Evolutionary conservation across 2,329 filamentous ascomycete species (phyloP).

Genomic region (Ophiocordyceps polyrhachis-furcata): DNA sequence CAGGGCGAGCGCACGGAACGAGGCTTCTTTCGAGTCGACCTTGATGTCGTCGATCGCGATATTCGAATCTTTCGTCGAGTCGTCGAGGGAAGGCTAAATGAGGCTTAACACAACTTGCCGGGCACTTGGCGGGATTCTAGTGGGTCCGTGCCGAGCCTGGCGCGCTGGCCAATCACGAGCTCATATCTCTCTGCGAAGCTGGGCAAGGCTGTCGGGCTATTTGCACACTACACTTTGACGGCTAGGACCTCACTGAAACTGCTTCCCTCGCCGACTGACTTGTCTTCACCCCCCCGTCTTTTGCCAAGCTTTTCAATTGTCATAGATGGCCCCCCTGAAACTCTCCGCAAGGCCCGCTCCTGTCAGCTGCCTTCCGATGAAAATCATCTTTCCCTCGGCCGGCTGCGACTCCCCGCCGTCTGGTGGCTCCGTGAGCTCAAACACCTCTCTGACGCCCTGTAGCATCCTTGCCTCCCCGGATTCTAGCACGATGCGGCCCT

Average conservation of each 20-base stretch:
- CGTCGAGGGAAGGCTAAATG: constrained; percentile 10
- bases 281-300: neutral
- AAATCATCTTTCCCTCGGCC: constrained; percentile 36
- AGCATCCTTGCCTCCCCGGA: constrained; percentile 56
- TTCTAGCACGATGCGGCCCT: constrained; percentile 53
- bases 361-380: constrained; percentile 40
- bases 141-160: constrained; percentile 18
- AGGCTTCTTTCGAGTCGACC: neutral
- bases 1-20: neutral
- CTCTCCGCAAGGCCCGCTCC: constrained; percentile 32
- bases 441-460: constrained; percentile 84
- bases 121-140: constrained; percentile 17
- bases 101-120: constrained; percentile 7
- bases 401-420: constrained; percentile 11
- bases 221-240: neutral
- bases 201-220: neutral
- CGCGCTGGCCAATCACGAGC: constrained; percentile 10
- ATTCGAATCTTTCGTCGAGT: constrained; percentile 3
- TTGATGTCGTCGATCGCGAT: constrained; percentile 1
- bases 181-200: neutral
- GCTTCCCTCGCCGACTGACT: neutral
- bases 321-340: constrained; percentile 11
- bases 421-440: constrained; percentile 62
- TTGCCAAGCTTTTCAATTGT: constrained; percentile 3
- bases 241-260: neutral